These are phyloP conservation scores for Leptosphaerulina australis DNA, from an alignment of 2,329 filamentous ascomycete genomes.

Conservation along the genomic window DNA sequence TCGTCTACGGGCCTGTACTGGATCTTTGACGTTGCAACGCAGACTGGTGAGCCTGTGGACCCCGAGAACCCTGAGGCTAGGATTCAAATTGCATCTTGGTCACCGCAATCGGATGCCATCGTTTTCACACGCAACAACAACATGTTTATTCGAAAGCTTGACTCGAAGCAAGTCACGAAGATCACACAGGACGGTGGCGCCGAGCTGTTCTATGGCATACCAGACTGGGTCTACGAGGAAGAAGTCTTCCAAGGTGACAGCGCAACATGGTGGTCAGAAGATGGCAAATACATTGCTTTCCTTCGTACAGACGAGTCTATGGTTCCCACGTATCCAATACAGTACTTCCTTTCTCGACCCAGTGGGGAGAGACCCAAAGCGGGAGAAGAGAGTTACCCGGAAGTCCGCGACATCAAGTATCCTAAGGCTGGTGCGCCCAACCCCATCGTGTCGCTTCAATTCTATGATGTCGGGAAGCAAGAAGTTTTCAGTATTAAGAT, in stretches of 20 bases:
- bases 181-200: conserved; percentile 87
- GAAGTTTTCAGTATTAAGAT: conserved; percentile 82
- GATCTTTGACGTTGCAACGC: conserved; percentile 86
- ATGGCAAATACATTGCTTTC: conserved; percentile 89
- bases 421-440: conserved; percentile 95
- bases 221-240: conserved; percentile 95
- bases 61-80: conserved; percentile 67
- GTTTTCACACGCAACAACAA: conserved; percentile 94
- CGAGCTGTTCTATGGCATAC: conserved; percentile 92
- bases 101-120: conserved; percentile 81
- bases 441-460: conserved; percentile 83
- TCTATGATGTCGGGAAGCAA: conserved; percentile 80
- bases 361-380: conserved; percentile 71
- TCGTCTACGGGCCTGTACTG: conserved; percentile 87
- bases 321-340: conserved; percentile 89
- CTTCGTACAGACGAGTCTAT: conserved; percentile 90
- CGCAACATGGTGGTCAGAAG: conserved; percentile 93
- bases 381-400: conserved; percentile 87
- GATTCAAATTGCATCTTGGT: conserved; percentile 88
- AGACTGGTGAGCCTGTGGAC: conserved; percentile 77
- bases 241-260: conserved; percentile 81
- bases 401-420: conserved; percentile 92
- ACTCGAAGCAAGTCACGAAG: conserved; percentile 65
- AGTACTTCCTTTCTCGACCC: conserved; percentile 89
- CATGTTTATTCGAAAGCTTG: conserved; percentile 75